A percentile compares a stretch with the other conserved stretches of the same genome.
phyloP scores from a whole-genome alignment of 2,329 filamentous ascomycete species.

The Aspergillus spinulosporus region DNA sequence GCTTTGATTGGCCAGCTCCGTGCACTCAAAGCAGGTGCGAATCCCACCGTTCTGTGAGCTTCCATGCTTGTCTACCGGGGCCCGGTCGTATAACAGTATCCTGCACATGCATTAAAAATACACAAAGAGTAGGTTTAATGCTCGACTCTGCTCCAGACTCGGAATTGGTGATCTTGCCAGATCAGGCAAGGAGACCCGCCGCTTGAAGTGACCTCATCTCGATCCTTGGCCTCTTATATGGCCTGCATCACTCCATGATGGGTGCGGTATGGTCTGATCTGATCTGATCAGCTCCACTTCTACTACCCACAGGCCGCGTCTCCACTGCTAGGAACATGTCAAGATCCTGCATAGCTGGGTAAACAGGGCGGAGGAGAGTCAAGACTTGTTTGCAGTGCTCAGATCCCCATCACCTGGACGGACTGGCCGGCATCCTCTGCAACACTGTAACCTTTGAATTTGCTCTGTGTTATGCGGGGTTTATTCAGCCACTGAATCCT shows the following conservation, averaged over 20 bases:
- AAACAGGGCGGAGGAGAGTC: no score
- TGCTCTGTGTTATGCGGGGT: not conserved
- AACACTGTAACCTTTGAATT: not conserved
- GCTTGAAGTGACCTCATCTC: not conserved
- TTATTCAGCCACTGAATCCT: not conserved
- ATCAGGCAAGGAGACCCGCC: not conserved
- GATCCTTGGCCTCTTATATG: not conserved
- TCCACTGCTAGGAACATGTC: not conserved
- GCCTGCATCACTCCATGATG: not conserved
- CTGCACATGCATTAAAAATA: not conserved
- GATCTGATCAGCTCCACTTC: not conserved
- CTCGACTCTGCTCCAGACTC: not conserved
- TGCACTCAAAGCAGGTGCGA: not conserved
- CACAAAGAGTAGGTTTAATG: not conserved
- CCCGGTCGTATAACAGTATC: not conserved
- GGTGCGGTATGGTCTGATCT: not conserved
- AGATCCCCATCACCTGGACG: no score
- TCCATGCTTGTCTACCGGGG: not conserved
- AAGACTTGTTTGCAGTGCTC: no score
- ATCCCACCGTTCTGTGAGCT: not conserved
- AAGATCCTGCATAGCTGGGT: not conserved
- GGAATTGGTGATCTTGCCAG: not conserved
- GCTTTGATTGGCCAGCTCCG: not conserved
- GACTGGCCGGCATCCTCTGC: not conserved
- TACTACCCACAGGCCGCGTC: not conserved